These are phyloP conservation scores for Crepidotus variabilis DNA, from an alignment of 768 basidiomycete species.

Conservation along the genomic window DNA sequence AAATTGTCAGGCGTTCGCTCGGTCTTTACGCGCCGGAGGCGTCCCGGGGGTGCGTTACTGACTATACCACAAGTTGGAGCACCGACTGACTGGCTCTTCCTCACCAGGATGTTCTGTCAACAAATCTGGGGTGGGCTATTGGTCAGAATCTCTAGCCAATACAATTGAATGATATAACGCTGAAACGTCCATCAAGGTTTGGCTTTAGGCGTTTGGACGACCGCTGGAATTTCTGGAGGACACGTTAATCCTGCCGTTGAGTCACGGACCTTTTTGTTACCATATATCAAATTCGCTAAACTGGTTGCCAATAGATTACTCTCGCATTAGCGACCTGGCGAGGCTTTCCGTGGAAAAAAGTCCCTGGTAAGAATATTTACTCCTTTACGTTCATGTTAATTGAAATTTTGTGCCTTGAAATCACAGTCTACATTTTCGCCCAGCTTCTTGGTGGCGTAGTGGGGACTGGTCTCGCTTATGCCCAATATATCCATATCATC, in stretches of 20 bases:
- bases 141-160: constrained; percentile 11
- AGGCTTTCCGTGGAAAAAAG: constrained; percentile 77
- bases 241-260: constrained; percentile 72
- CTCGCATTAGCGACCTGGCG: constrained; percentile 66
- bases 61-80: neutral
- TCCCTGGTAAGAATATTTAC: constrained; percentile 40
- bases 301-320: constrained; percentile 46
- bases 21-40: constrained; percentile 20
- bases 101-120: constrained; percentile 41
- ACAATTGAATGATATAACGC: no score
- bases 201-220: constrained; percentile 65
- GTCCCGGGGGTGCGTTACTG: neutral
- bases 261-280: neutral
- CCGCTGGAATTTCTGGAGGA: constrained; percentile 65
- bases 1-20: constrained; percentile 57
- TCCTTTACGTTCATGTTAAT: neutral
- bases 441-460: constrained; percentile 61
- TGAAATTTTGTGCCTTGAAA: neutral
- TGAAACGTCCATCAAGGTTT: no score
- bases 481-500: constrained; percentile 66
- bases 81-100: neutral
- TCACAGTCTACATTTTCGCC: constrained; percentile 30
- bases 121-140: constrained; percentile 35
- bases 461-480: constrained; percentile 59
- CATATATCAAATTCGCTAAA: neutral